Conservation (phyloP, 345 rosid species). For the Eucalyptus camaldulensis region DNA sequence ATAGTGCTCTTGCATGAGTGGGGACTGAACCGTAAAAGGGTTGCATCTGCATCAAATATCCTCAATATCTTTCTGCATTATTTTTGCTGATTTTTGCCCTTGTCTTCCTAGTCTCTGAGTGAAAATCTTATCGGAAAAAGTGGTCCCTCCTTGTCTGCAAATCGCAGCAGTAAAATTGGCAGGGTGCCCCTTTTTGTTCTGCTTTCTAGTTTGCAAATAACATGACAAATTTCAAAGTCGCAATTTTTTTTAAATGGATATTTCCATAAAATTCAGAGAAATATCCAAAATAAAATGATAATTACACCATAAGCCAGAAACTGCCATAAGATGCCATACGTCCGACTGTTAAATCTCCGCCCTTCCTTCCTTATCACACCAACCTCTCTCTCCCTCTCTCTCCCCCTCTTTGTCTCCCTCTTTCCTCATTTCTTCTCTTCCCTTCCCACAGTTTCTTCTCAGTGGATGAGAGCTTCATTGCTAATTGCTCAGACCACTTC, state of each 20-base stretch:
- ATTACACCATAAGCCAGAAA: slow-evolving; percentile 9
- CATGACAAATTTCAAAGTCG: neutral
- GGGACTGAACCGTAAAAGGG: neutral
- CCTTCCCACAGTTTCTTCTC: neutral
- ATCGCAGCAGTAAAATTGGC: neutral
- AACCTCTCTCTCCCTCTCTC: neutral
- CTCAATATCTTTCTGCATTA: neutral
- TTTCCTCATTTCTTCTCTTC: slow-evolving; percentile 2
- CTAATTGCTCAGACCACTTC: neutral
- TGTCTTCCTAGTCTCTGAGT: neutral
- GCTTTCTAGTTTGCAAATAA: neutral
- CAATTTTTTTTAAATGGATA: neutral
- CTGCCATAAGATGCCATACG: slow-evolving; percentile 43
- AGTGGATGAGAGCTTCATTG: neutral
- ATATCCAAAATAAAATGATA: neutral
- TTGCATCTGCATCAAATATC: neutral
- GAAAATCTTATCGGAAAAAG: neutral
- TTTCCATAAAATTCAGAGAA: neutral
- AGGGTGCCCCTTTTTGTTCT: neutral
- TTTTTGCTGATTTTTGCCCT: neutral
- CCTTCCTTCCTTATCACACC: slow-evolving; percentile 98
- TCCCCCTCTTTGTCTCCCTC: slow-evolving; percentile 1
- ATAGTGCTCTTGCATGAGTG: neutral
- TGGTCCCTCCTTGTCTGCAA: neutral
- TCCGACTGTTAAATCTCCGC: slow-evolving; percentile 85